Percentiles rank a stretch among this genome's conserved stretches.
phyloP scores from a whole-genome alignment of 73 alveolate genomes.

The Durusdinium trenchii region DNA sequence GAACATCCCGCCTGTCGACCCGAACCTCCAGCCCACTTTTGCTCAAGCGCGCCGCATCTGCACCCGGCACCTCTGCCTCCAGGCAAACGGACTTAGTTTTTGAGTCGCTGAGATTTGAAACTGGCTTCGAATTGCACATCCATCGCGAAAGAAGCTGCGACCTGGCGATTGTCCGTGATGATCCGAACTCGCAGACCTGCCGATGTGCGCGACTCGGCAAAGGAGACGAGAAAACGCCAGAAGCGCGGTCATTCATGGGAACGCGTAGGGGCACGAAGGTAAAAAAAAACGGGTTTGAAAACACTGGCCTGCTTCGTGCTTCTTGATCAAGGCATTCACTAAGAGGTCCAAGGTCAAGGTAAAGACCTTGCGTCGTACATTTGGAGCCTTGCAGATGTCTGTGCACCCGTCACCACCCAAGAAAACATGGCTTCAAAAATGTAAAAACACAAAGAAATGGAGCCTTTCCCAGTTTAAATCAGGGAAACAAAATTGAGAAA shows the following conservation, averaged over 20 bases:
- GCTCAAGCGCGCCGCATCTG: constrained; percentile 40
- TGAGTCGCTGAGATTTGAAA: neutral
- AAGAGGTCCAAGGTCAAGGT: constrained; percentile 8
- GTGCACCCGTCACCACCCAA: too few species aligned
- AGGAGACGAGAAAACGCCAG: too few species aligned
- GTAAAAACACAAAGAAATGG: too few species aligned
- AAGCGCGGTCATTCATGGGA: too few species aligned
- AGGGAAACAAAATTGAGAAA: too few species aligned
- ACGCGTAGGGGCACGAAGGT: too few species aligned
- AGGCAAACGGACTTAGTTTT: neutral
- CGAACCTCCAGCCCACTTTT: constrained; percentile 50
- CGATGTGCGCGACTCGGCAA: too few species aligned
- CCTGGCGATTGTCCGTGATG: constrained; percentile 90
- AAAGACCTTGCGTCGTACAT: constrained; percentile 23
- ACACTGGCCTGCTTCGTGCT: constrained; percentile 15
- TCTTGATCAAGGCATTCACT: neutral
- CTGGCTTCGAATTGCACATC: neutral
- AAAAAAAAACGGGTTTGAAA: too few species aligned
- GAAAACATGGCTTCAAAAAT: too few species aligned
- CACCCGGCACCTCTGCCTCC: constrained; percentile 52
- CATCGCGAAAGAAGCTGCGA: too few species aligned
- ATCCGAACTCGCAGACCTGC: constrained; percentile 66
- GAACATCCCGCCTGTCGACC: constrained; percentile 9
- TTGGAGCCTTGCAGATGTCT: too few species aligned
- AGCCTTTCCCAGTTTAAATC: too few species aligned